Evolutionary conservation across 2,329 filamentous ascomycete species (phyloP), one percentile per base, ranked within the genome.

Genomic region (Colletotrichum australisinense): DNA sequence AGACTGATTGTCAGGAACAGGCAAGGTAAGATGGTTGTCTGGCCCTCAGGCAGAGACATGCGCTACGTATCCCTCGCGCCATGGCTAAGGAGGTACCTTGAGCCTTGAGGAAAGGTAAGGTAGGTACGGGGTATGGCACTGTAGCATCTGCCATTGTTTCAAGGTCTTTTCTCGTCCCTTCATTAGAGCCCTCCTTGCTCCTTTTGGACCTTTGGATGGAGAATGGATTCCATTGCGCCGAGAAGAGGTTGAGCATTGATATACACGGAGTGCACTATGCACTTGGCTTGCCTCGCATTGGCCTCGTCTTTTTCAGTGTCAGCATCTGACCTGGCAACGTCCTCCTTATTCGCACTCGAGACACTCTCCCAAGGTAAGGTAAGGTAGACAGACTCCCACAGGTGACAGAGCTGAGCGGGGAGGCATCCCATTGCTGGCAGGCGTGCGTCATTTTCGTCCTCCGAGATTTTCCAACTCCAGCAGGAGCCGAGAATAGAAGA

Each of bases 111-210:
- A 4, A 5, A 35, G 11, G 32, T 2, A 35, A 35, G 32, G 32
- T 35, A 42, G 35, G 35, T 42, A 16, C 38, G 38, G 11, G 12
- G 5, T 53, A 22, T 35, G 60, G 60, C 35, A 49, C 38, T 53
- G 69, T 69, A 68, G 52, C 69, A 72, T 69, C 66, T 73, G 59
- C 59, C 59, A 55, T 38, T 59, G 69, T 69, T 46, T 60, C 65
- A 58, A 72, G 59, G 52, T n/a, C 16, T 69, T 8, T 42, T 14
- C 22, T 55, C 38, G 66, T 56, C 70, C 66, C 53, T 72, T 72
- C 66, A 64, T 72, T 66, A 69, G 53, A 72, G 53, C 67, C 57
- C 69, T 28, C 69, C n/a, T 58, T 56, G 69, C 26, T 49, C 49
- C 28, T 26, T 55, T 26, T 28, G 19, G 38, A 42, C 28, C 26